Evolutionary conservation across 768 basidiomycete species (phyloP).

Genomic region (Chlorophyllum brunneum): DNA sequence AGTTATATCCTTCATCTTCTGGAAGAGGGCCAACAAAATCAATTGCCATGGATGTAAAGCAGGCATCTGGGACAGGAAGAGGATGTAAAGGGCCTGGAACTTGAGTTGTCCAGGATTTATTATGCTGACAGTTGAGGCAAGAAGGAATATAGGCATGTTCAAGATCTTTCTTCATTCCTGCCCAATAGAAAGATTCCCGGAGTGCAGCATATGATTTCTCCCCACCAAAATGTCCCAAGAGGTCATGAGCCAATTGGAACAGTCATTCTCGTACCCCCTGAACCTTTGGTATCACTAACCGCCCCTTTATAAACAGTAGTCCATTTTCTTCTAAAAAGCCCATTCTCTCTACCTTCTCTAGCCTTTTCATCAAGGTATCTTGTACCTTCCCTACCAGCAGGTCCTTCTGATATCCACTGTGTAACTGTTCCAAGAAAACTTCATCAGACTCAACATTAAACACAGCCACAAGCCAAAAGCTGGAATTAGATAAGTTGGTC

Average conservation of each 20-base stretch:
- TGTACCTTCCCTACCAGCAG: too few relatives aligned
- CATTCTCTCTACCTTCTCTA: too few relatives aligned
- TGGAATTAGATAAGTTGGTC: slow-evolving; percentile 18
- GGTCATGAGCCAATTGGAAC: slow-evolving; percentile 26
- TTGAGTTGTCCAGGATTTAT: slow-evolving; percentile 26
- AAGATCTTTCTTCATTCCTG: slow-evolving; percentile 29
- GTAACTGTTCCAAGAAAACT: too few relatives aligned
- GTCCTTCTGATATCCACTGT: too few relatives aligned
- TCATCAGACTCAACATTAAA: too few relatives aligned
- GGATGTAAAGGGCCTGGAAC: slow-evolving; percentile 27
- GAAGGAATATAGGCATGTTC: slow-evolving; percentile 28
- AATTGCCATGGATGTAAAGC: slow-evolving; percentile 21
- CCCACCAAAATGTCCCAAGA: slow-evolving; percentile 30
- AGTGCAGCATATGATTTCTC: slow-evolving; percentile 25
- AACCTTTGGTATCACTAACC: too few relatives aligned
- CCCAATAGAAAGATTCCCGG: slow-evolving; percentile 25
- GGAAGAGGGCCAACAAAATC: slow-evolving; percentile 35
- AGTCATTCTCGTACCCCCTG: slow-evolving; percentile 18
- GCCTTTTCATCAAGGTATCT: too few relatives aligned
- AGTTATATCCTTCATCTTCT: slow-evolving; percentile 24
- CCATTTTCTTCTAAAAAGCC: too few relatives aligned
- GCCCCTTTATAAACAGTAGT: too few relatives aligned
- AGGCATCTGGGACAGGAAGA: slow-evolving; percentile 21
- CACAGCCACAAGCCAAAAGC: too few relatives aligned
- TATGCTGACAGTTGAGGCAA: slow-evolving; percentile 29